Evolutionary conservation across 129 eudicot genomes (phyloP), one percentile per base, ranked within the genome.

Genomic region (Heracleum sosnowskyi): DNA sequence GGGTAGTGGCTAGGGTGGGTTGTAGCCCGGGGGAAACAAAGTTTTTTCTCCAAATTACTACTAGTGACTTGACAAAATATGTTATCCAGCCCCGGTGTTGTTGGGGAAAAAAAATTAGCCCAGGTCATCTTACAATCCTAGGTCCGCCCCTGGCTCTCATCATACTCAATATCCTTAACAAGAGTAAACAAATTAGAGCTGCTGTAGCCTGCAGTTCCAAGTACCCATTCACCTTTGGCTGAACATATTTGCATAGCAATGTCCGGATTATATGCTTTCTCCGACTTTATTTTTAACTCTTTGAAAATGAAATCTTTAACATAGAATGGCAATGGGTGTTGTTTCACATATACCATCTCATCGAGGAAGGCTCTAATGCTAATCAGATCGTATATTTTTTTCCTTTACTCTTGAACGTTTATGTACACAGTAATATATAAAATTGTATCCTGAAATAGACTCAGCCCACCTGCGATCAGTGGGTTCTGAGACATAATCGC

Each of bases 171-270:
- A 2, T 75, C 82, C 6, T 35, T 17, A 20, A 79, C 76, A 46
- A 78, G 71, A 2, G 62, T 79, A 11, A 83, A 78, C 42, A 89
- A 66, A 9, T 72, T 11, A 24, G 68, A 2, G 2, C 13, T 1
- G 10, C 44, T 11, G 70, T 84, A 71, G n/a, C 83, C 86, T 63
- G 79, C 84, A 1, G 69, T 70, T 0, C 84, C 76, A 69, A 91
- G 86, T 15, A 79, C 89, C 90, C 88, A 84, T 79, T 89, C 88
- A 1, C 93, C 97, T 16, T 81, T 86, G 51, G 92, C 84, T 15
- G 86, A 79, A 62, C 82, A 76, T 15, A 87, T 84, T 81, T 86
- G 86, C 60, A 82, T 89, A 0, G 93, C 89, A 18, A 84, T 84
- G 28, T 85, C 87, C 39, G 80, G 47, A 78, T 87, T 91, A 7